phyloP scores from a whole-genome alignment of 805 yeast species.

The Nakazawaea populi region DNA sequence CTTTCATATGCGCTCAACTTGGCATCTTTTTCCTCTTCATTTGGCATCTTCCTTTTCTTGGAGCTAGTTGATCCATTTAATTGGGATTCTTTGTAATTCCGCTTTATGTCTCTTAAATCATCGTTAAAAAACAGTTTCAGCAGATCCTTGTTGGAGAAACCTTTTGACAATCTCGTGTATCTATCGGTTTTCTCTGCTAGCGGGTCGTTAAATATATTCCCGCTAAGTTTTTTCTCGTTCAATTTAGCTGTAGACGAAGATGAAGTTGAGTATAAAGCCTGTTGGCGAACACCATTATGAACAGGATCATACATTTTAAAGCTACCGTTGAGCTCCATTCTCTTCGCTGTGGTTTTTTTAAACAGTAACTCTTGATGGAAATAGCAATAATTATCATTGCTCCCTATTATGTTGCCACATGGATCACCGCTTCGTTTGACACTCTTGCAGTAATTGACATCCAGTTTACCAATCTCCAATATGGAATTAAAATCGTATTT shows the following conservation, averaged over 20 bases:
- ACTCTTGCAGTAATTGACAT: constrained; percentile 61
- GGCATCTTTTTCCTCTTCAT: background rate
- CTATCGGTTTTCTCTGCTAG: constrained; percentile 19
- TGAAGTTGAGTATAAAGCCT: constrained; percentile 29
- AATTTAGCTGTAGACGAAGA: background rate
- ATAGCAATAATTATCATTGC: constrained; percentile 52
- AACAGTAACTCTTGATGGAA: constrained; percentile 62
- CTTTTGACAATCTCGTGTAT: constrained; percentile 15
- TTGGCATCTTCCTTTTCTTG: background rate
- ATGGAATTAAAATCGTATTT: constrained; percentile 45
- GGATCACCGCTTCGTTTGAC: constrained; percentile 38
- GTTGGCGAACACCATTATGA: constrained; percentile 34
- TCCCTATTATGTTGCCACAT: constrained; percentile 62
- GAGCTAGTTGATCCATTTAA: background rate
- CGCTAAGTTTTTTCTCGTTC: constrained; percentile 15
- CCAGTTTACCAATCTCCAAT: constrained; percentile 69
- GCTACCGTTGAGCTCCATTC: constrained; percentile 73
- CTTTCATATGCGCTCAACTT: background rate
- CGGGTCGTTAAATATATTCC: constrained; percentile 20
- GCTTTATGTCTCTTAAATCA: constrained; percentile 40
- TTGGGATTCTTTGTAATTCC: background rate
- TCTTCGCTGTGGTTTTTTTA: constrained; percentile 44
- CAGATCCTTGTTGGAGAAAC: constrained; percentile 35
- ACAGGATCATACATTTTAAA: constrained; percentile 53
- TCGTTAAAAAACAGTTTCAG: constrained; percentile 48